A percentile compares a stretch with the other conserved stretches of the same genome.
Evolutionary conservation across 441 rosid genomes (phyloP).

Genomic region (Pelargonium exstipulatum): DNA sequence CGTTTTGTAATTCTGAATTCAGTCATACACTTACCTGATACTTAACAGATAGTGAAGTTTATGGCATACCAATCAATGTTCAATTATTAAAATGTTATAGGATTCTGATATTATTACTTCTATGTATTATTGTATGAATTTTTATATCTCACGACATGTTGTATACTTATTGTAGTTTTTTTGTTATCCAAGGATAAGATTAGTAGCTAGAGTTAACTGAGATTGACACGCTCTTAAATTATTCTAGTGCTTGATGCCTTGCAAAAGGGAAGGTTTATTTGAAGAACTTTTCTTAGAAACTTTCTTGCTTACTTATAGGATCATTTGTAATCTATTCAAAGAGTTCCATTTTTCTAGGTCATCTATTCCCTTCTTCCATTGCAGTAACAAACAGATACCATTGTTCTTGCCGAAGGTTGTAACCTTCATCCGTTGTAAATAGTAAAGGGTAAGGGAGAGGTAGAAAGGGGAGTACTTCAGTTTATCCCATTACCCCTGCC

Average conservation of each 20-base stretch:
- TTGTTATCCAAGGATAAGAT: background rate
- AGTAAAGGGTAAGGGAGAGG: background rate
- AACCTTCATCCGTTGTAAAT: background rate
- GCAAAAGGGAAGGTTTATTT: background rate
- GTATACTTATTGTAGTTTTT: too few species aligned
- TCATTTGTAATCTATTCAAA: background rate
- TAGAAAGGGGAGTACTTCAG: background rate
- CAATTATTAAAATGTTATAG: background rate
- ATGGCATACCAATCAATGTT: background rate
- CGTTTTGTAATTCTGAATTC: too few species aligned
- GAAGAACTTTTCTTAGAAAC: background rate
- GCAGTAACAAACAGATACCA: background rate
- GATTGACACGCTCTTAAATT: background rate
- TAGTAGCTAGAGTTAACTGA: background rate
- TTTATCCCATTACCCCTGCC: background rate
- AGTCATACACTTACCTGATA: too few species aligned
- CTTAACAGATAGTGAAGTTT: background rate
- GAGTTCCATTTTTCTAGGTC: background rate
- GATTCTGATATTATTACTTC: background rate
- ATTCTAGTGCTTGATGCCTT: background rate
- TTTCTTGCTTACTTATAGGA: background rate
- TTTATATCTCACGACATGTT: background rate
- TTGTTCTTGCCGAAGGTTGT: background rate
- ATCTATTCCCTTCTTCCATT: background rate
- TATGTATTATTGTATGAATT: background rate